Base-by-base conservation (phyloP, 345 rosid genomes). In the Hibiscus trionum region DNA sequence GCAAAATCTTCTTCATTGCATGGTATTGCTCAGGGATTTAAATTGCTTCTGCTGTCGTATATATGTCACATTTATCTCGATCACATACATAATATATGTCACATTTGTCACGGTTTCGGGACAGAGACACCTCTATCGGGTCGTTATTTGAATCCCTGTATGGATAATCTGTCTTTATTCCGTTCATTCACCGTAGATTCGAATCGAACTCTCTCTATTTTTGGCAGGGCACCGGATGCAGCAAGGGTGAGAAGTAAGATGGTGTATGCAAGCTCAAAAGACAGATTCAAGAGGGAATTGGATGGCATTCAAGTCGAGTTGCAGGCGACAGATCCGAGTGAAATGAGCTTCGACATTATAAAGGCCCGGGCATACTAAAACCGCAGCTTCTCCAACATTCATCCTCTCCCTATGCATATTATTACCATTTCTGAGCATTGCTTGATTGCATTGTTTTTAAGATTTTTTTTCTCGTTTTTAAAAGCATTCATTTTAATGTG, bases 241-340 rank as follows among this genome's bases (percentile, higher is more conserved):
- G 80, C 98, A 19, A 91, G 73, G 77, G 91, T 93, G 83, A 87
- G 98, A 76, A 83, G 77, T 63, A 93, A 93, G 90, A 93, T 93
- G 98, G 89, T 93, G 50, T 93, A 90, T 61, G 98, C 98, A 0
- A 93, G 98, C 83, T 88, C 97, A 65, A 93, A 90, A 78, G 98
- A 93, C 77, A 83, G 96, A 85, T 93, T 93, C 91, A 93, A 90
- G 90, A 88, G 98, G 71, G 98, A 93, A 78, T 75, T 93, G 74
- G 98, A 93, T 21, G 98, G 98, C 24, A 88, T 90, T 77, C 96
- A 89, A 77, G 89, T 93, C 61, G 98, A 93, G 88, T 84, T 93
- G 76, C 98, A 93, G 78, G 98, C 97, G 26, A 93, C 98, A 0
- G 98, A 93, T 74, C 97, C 98, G 12, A 93, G 97, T 56, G 98